Evolutionary conservation across 805 yeast species (phyloP).

Genomic region (Schwanniomyces yamadae): DNA sequence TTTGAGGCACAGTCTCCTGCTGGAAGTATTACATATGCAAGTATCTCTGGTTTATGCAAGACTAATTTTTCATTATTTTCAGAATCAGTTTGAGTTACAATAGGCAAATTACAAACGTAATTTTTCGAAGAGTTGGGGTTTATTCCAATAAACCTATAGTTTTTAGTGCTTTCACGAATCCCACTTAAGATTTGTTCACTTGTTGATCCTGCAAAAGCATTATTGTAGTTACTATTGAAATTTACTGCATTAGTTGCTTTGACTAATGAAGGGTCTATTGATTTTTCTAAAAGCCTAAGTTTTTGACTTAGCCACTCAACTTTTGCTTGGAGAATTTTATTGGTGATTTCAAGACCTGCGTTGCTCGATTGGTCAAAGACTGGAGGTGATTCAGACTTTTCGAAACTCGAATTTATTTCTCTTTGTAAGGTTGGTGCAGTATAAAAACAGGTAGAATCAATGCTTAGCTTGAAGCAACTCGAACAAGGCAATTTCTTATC

Average conservation of each 20-base stretch:
- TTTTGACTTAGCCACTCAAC: constrained; percentile 1
- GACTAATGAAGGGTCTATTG: neutral
- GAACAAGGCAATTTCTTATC: constrained; percentile 34
- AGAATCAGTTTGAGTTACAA: neutral
- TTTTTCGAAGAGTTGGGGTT: constrained; percentile 1
- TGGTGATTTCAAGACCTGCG: neutral
- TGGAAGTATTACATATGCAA: neutral
- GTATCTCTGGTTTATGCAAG: neutral
- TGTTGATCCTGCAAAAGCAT: neutral
- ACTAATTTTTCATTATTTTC: constrained; percentile 1
- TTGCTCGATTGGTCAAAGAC: neutral
- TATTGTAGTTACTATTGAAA: neutral
- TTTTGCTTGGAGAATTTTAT: neutral
- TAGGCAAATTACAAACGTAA: neutral
- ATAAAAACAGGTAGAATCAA: constrained; percentile 5
- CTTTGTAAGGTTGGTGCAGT: constrained; percentile 3
- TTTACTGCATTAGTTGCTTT: neutral
- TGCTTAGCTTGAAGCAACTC: constrained; percentile 12
- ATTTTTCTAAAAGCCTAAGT: constrained; percentile 1
- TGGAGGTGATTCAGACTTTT: neutral
- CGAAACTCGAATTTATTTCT: neutral
- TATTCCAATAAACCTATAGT: neutral
- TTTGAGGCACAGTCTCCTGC: neutral
- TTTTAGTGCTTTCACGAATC: neutral
- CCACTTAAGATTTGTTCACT: neutral